These are phyloP conservation scores for Hemileccinum rubropunctum DNA, from an alignment of 768 basidiomycete genomes.

Conservation along the genomic window DNA sequence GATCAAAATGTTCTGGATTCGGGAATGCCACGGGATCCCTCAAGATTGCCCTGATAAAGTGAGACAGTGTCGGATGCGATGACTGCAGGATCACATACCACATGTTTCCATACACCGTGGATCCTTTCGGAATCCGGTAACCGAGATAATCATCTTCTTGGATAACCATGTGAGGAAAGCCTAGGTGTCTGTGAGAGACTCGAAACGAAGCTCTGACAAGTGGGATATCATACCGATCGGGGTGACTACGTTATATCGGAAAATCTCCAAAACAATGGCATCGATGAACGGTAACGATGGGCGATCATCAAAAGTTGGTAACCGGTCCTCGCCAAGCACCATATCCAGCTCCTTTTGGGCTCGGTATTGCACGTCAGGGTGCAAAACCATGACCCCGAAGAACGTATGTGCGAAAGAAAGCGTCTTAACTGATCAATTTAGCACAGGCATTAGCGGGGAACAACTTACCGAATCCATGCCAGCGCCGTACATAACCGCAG, in stretches of 20 bases:
- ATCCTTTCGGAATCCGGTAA: constrained; percentile 41
- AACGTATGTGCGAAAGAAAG: neutral
- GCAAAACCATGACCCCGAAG: neutral
- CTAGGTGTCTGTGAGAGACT: neutral
- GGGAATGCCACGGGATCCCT: no score
- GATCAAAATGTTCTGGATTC: no score
- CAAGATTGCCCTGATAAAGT: no score
- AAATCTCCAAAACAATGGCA: neutral
- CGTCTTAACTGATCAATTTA: neutral
- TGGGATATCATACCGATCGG: neutral
- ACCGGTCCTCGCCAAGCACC: neutral
- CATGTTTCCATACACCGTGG: constrained; percentile 40
- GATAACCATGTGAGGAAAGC: constrained; percentile 29
- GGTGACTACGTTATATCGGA: neutral
- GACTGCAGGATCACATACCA: constrained; percentile 25
- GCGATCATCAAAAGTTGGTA: neutral
- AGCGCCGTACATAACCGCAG: neutral
- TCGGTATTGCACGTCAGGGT: neutral
- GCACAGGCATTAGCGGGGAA: neutral
- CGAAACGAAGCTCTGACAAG: neutral
- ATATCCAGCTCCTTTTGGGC: neutral
- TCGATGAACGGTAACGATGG: neutral
- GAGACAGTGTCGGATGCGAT: neutral
- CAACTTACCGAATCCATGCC: neutral
- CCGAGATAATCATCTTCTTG: constrained; percentile 24